These are phyloP conservation scores for Pythium dissimile DNA, from an alignment of 352 stramenopile species.

Conservation along the genomic window DNA sequence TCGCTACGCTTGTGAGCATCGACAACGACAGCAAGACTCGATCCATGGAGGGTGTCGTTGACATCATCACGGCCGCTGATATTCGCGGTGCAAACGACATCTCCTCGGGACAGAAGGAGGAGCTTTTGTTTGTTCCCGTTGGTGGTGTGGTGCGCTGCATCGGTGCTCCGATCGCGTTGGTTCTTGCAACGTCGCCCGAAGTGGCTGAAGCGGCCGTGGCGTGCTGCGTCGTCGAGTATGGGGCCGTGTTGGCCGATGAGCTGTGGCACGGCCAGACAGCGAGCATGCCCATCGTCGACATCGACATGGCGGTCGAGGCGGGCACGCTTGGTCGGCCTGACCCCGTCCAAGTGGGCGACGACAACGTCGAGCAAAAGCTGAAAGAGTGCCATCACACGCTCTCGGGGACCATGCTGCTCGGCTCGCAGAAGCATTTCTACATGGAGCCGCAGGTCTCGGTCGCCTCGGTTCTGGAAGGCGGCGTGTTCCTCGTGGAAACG, in stretches of 20 bases:
- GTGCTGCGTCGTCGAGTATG: slow-evolving; percentile 32
- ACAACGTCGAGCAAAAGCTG: slow-evolving; percentile 23
- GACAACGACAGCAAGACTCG: slow-evolving; percentile 22
- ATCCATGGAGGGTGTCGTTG: slow-evolving; percentile 29
- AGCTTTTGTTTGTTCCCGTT: slow-evolving; percentile 42
- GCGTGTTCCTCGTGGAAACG: slow-evolving; percentile 27
- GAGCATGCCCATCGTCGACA: slow-evolving; percentile 29
- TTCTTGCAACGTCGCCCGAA: slow-evolving; percentile 34
- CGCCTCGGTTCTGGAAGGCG: slow-evolving; percentile 26
- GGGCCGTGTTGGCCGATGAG: slow-evolving; percentile 16
- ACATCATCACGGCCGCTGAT: slow-evolving; percentile 34
- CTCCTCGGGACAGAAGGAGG: slow-evolving; percentile 18
- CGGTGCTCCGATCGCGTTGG: slow-evolving; percentile 34
- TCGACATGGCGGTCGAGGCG: slow-evolving; percentile 31
- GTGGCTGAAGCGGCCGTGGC: slow-evolving; percentile 28
- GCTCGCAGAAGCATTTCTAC: slow-evolving; percentile 53
- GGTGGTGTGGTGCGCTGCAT: slow-evolving; percentile 37
- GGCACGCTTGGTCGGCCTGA: slow-evolving; percentile 12
- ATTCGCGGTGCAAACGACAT: slow-evolving; percentile 33
- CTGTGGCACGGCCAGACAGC: slow-evolving; percentile 27
- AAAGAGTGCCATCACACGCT: slow-evolving; percentile 13
- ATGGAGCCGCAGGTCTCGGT: slow-evolving; percentile 48
- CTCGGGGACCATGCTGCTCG: slow-evolving; percentile 25
- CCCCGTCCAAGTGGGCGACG: slow-evolving; percentile 22
- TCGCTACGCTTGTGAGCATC: slow-evolving; percentile 23